Evolutionary conservation across 176 grass and related monocot species (phyloP).

Genomic region (Triticum monococcum): DNA sequence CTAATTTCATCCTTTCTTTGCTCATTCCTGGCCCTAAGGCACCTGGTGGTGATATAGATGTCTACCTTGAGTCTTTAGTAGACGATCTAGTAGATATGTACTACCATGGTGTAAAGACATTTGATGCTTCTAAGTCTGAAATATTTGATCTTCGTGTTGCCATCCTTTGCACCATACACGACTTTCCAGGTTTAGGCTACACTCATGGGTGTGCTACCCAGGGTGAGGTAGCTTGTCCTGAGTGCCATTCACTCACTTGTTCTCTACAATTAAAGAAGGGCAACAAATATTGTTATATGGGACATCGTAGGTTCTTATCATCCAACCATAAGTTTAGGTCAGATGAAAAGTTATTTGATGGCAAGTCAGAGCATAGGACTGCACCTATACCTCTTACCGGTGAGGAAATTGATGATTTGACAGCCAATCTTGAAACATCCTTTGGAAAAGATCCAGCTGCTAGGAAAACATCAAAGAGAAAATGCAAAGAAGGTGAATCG

Average conservation of each 20-base stretch:
- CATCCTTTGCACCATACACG: neutral
- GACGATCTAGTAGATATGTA: neutral
- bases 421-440: too few relatives aligned
- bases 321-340: neutral
- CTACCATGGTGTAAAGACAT: neutral
- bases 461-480: neutral
- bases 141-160: neutral
- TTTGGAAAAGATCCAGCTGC: too few relatives aligned
- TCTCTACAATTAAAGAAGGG: constrained; percentile 10
- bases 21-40: neutral
- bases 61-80: neutral
- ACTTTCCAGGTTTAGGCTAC: neutral
- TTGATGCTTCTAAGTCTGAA: neutral
- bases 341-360: constrained; percentile 18
- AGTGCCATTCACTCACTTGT: neutral
- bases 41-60: neutral
- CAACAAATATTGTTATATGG: neutral
- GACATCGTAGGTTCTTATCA: constrained; percentile 3
- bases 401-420: too few relatives aligned
- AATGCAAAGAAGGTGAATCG: neutral
- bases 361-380: neutral
- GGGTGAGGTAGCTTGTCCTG: neutral
- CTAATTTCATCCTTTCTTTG: constrained; percentile 5
- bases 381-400: too few relatives aligned
- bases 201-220: neutral